Conservation (phyloP, 805 yeast genomes). For the Teunomyces pallodes region DNA sequence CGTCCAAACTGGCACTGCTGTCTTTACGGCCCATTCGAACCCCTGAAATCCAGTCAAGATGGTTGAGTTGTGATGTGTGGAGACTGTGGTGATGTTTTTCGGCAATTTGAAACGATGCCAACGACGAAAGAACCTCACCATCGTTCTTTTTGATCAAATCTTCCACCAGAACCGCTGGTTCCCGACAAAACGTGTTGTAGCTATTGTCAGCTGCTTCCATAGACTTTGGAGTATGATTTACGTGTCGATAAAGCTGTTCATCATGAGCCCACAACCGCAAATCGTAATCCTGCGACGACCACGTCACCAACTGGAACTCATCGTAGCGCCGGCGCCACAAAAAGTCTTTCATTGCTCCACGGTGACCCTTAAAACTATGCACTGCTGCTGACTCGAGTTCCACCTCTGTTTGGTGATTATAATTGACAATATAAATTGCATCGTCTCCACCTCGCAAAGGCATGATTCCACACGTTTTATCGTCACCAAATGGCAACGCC, state of each 20-base stretch:
- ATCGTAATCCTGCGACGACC: conserved; percentile 84
- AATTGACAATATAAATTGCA: conserved; percentile 54
- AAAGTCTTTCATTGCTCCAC: conserved; percentile 82
- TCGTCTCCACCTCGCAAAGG: conserved; percentile 86
- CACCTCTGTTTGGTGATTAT: conserved; percentile 19
- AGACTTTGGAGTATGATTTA: conserved; percentile 36
- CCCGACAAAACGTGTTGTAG: conserved; percentile 35
- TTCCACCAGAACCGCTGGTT: conserved; percentile 34
- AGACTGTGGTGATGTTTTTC: conserved; percentile 31
- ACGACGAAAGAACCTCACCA: conserved; percentile 36
- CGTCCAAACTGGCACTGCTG: conserved; percentile 20
- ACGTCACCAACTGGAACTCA: conserved; percentile 88
- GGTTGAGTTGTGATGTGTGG: conserved; percentile 50
- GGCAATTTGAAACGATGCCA: conserved; percentile 33
- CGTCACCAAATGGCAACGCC: conserved; percentile 80
- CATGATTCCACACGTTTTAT: conserved; percentile 75
- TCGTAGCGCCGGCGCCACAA: conserved; percentile 67
- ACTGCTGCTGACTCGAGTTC: too few species aligned
- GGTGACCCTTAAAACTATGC: conserved; percentile 73
- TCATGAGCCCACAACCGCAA: conserved; percentile 73
- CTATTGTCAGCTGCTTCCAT: conserved; percentile 9
- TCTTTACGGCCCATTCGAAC: conserved; percentile 62
- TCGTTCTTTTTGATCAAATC: conserved; percentile 31
- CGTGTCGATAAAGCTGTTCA: conserved; percentile 33
- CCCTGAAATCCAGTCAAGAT: conserved; percentile 90